Conservation (phyloP, 805 yeast species). For the Teunomyces cretensis region DNA sequence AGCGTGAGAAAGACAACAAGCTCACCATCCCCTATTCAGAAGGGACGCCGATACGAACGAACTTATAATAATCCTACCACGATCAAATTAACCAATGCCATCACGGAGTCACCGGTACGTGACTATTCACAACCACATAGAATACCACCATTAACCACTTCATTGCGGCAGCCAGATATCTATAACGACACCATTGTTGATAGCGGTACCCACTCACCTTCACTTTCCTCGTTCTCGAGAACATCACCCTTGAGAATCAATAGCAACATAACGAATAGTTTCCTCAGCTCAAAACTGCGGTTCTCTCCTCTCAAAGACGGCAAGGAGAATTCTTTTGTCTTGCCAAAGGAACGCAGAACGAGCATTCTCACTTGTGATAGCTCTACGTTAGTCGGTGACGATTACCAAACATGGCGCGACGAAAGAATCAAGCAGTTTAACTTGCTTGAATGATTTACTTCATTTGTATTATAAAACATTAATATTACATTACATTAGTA, state of each 20-base stretch:
- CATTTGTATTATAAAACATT: neutral
- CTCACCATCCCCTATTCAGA: neutral
- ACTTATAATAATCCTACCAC: constrained; percentile 8
- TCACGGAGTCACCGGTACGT: constrained; percentile 2
- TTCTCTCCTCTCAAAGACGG: neutral
- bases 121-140: neutral
- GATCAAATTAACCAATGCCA: constrained; percentile 8
- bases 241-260: constrained; percentile 5
- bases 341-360: constrained; percentile 6
- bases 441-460: neutral
- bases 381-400: constrained; percentile 41
- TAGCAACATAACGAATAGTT: neutral
- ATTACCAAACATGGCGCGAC: constrained; percentile 40
- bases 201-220: neutral
- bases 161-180: neutral
- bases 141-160: neutral
- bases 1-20: neutral
- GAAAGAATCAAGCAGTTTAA: constrained; percentile 28
- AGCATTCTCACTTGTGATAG: constrained; percentile 31
- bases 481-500: constrained; percentile 4
- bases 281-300: neutral
- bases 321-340: neutral
- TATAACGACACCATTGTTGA: constrained; percentile 1
- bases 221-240: constrained; percentile 1
- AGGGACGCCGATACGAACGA: neutral